Base-by-base conservation (phyloP, 148 eudicot species). In the Rhododendron ferrugineum region DNA sequence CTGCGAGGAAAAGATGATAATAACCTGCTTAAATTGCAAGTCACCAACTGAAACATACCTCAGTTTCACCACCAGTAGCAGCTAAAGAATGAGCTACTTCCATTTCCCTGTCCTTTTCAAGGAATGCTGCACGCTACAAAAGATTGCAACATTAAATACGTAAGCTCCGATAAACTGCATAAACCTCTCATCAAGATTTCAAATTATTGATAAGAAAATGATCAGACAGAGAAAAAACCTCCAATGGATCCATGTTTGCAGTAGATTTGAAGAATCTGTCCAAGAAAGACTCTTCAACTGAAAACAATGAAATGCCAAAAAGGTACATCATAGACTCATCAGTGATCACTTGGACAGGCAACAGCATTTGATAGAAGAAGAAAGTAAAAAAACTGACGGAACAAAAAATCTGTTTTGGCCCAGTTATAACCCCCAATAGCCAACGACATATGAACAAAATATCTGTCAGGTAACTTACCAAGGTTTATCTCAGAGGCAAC, bases 1-100 rank as follows among this genome's bases (percentile, higher is more conserved):
- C 80, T 78, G 52, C 32, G 3, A 79, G 6, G 37, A 50, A 30
- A 28, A 80, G 18, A 26, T 46, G 20, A 49, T 85, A 36, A 46
- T 20, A 66, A 46, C 28, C 46, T 30, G 75, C 79, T n/a, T 82
- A 64, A 64, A 82, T 16, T 42, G 78, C 44, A 56, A 83, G 50
- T 68, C 32, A 50, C 74, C 16, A 68, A 68, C 74, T 22, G 26
- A 72, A 81, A 46, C 90, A 81, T 82, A 97, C 99, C 93, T 92
- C 95, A 79, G 98, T 97, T 13, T 95, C 98, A 87, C 99, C 99
- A 86, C 93, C 99, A 90, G 89, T 88, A 88, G 98, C 99, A 74
- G 99, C 99, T 82, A 90, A 91, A 50, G 94, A 94, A 89, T 97
- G 99, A 85, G 99, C 99, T 86, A 84, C 93, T 90, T 97, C 99